Base-by-base conservation (phyloP, 2,329 filamentous ascomycete genomes). In the Stachybotrys echinatus region DNA sequence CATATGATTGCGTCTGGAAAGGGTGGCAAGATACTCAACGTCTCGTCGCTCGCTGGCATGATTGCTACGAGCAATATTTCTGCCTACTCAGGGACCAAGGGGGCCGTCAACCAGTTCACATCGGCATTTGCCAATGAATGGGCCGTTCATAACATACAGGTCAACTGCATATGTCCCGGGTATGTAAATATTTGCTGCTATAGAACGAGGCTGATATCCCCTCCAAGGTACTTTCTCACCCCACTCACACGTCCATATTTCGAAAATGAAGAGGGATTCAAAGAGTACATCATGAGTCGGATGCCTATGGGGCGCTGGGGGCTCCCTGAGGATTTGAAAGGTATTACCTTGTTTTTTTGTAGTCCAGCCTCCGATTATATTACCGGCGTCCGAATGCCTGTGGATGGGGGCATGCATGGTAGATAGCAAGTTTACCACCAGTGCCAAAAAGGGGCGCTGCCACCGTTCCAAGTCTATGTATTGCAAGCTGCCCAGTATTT, bases 1-100 rank as follows among this genome's bases (percentile, higher is more conserved):
- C 45, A 44, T 27, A 51, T 51, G 49, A 51, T 51, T 44, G 17
- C 45, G 12, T 21, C 20, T 5, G 49, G 49, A 18, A 48, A 48
- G 23, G 49, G 49, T 8, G 49, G 49, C 4, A 51, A 51, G 45
- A 48, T 51, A 37, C 49, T 51, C 22, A 51, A 51, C 19, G 40
- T 49, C 17, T 49, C 47, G 17, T 49, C 47, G 6, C 23, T 49
- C 10, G 47, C 47, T 6, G 47, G 47, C 10, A 44, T 49, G 12
- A 37, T 49, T 17, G 47, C 47, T 10, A 43, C 21, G 3, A 19
- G 22, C 12, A 43, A 49, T 18, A 49, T 49, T 20, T 49, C 47
- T 20, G 47, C 39, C 10, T 49, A 49, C 20, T 39, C 47, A 10
- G 47, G 47, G 4, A 49, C 47, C 18, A 49, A 49, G 20, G 47